phyloP scores from a whole-genome alignment of 2,329 filamentous ascomycete species.

The Colletotrichum liaoningense region DNA sequence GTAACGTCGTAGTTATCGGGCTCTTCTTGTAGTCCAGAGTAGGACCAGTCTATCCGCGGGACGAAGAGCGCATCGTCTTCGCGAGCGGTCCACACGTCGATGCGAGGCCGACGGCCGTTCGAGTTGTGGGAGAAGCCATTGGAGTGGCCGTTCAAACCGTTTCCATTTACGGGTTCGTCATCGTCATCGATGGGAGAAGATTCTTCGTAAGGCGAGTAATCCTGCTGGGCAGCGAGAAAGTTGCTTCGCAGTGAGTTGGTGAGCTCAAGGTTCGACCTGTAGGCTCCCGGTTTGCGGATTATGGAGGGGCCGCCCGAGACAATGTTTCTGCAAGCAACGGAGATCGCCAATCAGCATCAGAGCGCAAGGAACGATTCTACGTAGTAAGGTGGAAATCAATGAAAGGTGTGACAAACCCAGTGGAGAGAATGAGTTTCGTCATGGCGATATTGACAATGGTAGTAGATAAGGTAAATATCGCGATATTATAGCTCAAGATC shows the following conservation, averaged over 20 bases:
- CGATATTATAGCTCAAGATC: background rate
- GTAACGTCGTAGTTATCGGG: constrained; percentile 91
- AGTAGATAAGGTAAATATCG: background rate
- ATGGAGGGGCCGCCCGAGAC: constrained; percentile 87
- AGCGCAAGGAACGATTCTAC: constrained; percentile 38
- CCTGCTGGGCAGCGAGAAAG: constrained; percentile 79
- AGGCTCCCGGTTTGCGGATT: constrained; percentile 80
- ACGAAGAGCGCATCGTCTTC: constrained; percentile 74
- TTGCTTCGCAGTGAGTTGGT: constrained; percentile 88
- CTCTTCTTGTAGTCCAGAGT: constrained; percentile 82
- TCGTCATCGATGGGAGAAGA: constrained; percentile 40
- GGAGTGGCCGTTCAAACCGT: constrained; percentile 40
- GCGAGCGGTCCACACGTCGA: constrained; percentile 75
- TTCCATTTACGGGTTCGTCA: constrained; percentile 45
- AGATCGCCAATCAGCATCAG: constrained; percentile 35
- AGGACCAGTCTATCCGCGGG: constrained; percentile 79
- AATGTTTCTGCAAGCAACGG: constrained; percentile 71
- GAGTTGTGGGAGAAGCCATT: constrained; percentile 45
- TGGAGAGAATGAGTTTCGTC: constrained; percentile 88
- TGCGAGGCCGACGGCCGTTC: constrained; percentile 39
- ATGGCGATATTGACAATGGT: constrained; percentile 49
- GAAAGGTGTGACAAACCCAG: constrained; percentile 71
- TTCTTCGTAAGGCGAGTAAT: constrained; percentile 54
- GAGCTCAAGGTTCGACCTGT: constrained; percentile 93
- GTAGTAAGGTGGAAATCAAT: constrained; percentile 10